Percentiles rank a stretch among this genome's conserved stretches.
Evolutionary conservation across 2,329 filamentous ascomycete genomes (phyloP).

Genomic region (Xylaria digitata): DNA sequence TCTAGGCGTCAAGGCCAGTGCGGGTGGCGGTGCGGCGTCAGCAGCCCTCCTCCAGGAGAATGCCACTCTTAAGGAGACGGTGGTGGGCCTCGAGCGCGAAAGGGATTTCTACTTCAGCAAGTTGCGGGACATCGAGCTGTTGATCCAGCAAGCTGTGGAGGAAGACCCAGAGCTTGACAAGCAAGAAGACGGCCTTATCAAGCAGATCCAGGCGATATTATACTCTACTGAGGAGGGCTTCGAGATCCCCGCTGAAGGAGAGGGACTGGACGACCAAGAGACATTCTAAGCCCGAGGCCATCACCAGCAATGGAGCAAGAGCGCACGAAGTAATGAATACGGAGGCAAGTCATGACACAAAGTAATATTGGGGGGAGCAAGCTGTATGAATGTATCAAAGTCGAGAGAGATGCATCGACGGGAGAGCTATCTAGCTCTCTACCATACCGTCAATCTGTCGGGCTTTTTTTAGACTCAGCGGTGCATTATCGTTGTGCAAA

Average conservation of each 20-base stretch:
- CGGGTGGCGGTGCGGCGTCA: slow-evolving; percentile 65
- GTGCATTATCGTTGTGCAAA: slow-evolving; percentile 11
- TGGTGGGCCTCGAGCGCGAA: slow-evolving; percentile 93
- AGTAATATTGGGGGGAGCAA: slow-evolving; percentile 38
- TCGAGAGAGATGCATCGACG: slow-evolving; percentile 3
- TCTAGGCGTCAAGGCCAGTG: slow-evolving; percentile 44
- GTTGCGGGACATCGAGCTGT: slow-evolving; percentile 92
- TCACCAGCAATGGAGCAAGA: slow-evolving; percentile 17
- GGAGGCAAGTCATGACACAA: slow-evolving; percentile 31
- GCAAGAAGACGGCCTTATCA: slow-evolving; percentile 90
- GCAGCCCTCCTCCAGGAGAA: slow-evolving; percentile 87
- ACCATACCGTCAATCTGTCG: background rate
- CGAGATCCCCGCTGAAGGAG: slow-evolving; percentile 85
- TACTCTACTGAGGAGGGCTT: slow-evolving; percentile 97
- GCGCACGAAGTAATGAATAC: slow-evolving; percentile 42
- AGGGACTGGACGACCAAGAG: slow-evolving; percentile 80
- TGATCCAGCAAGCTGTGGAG: slow-evolving; percentile 93
- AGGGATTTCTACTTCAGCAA: slow-evolving; percentile 99
- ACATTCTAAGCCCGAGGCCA: slow-evolving; percentile 67
- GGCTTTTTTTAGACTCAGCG: slow-evolving; percentile 9
- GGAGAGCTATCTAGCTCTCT: slow-evolving; percentile 9
- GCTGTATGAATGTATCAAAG: slow-evolving; percentile 21
- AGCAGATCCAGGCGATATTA: slow-evolving; percentile 95
- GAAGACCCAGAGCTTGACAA: slow-evolving; percentile 93
- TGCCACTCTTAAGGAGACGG: slow-evolving; percentile 89